Percentiles rank a stretch among this genome's conserved stretches.
Evolutionary conservation across 2,329 filamentous ascomycete genomes (phyloP).

Genomic region (Xylariaceae sp.): DNA sequence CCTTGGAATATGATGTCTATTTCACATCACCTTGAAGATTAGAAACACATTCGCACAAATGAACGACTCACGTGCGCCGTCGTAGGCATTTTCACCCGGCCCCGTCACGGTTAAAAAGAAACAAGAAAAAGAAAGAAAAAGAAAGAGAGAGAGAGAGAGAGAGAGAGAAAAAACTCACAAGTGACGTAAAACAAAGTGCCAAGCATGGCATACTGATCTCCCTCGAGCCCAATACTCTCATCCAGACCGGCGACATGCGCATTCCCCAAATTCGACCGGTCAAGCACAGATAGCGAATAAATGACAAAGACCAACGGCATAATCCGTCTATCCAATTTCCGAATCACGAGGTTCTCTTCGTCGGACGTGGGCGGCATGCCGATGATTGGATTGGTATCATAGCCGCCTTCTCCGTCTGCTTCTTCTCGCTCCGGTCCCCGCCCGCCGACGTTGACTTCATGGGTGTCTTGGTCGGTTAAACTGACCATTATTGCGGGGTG

Average conservation of each 20-base stretch:
- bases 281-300: conserved; percentile 32
- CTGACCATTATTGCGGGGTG: background rate
- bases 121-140: background rate
- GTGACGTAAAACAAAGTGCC: conserved; percentile 29
- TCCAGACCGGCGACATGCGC: conserved; percentile 29
- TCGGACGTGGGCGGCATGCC: conserved; percentile 8
- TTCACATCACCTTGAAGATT: background rate
- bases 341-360: conserved; percentile 11
- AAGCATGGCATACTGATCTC: conserved; percentile 25
- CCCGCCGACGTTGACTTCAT: background rate
- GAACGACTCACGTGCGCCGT: too few species aligned
- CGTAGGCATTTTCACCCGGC: too few species aligned
- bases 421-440: background rate
- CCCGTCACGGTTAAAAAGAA: too few species aligned
- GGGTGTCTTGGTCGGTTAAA: background rate
- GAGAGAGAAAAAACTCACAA: conserved; percentile 2
- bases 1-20: conserved; percentile 18
- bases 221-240: conserved; percentile 24
- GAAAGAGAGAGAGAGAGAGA: background rate
- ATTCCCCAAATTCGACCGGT: conserved; percentile 29
- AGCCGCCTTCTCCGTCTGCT: background rate
- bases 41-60: background rate
- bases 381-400: background rate
- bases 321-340: conserved; percentile 19
- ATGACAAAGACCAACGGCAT: conserved; percentile 26